Conservation (phyloP, 805 yeast species). For the Wickerhamiella nectarea region DNA sequence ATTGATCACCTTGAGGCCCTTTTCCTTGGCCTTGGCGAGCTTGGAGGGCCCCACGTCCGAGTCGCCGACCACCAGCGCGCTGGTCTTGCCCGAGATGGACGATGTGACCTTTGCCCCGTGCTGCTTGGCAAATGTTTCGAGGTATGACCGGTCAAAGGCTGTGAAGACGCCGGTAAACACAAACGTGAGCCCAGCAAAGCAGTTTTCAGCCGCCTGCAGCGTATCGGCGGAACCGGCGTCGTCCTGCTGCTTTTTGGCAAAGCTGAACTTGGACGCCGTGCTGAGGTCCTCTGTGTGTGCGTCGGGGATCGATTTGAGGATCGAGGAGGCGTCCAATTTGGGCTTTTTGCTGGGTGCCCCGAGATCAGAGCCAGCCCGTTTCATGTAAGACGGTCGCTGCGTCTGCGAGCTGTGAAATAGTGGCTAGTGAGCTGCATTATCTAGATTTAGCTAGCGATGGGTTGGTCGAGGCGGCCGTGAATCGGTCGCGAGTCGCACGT, state of each 20-base stretch:
- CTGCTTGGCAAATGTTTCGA: conserved; percentile 62
- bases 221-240: background rate
- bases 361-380: background rate
- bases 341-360: background rate
- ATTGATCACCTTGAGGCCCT: conserved; percentile 65
- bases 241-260: conserved; percentile 19
- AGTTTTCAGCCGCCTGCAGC: conserved; percentile 37
- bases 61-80: conserved; percentile 84
- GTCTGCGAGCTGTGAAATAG: too few species aligned
- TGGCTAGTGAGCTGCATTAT: too few species aligned
- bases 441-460: too few species aligned
- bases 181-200: conserved; percentile 75
- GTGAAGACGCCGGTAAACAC: conserved; percentile 91
- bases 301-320: conserved; percentile 56
- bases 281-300: conserved; percentile 45
- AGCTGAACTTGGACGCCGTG: conserved; percentile 38
- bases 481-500: too few species aligned
- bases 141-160: conserved; percentile 56
- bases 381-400: background rate
- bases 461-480: too few species aligned
- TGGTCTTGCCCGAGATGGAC: conserved; percentile 72
- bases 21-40: conserved; percentile 59
- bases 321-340: conserved; percentile 8
- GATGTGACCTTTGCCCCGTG: conserved; percentile 85
- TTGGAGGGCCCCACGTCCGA: conserved; percentile 93